Evolutionary conservation across 495 filamentous ascomycete genomes (phyloP).

Genomic region (Aspergillus indologenus): DNA sequence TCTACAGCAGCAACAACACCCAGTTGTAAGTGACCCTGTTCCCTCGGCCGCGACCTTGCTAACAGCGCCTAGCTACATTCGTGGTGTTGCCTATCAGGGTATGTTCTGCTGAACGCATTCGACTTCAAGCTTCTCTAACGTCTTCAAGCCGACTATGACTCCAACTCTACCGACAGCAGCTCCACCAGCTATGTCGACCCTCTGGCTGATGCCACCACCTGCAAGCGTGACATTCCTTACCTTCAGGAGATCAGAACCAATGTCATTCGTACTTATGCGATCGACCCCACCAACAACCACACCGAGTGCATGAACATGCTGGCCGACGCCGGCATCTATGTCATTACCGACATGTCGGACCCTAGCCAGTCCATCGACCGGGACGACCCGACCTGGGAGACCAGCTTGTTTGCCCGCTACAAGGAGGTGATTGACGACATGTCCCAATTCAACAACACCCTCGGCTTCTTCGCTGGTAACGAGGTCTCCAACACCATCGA

Average conservation of each 20-base stretch:
- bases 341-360: constrained; percentile 82
- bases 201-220: constrained; percentile 62
- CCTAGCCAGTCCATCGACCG: constrained; percentile 83
- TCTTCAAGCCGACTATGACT: constrained; percentile 42
- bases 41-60: not conserved
- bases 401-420: constrained; percentile 73
- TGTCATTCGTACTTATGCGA: constrained; percentile 86
- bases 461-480: constrained; percentile 97
- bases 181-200: constrained; percentile 57
- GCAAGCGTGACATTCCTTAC: constrained; percentile 75
- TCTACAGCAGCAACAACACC: constrained; percentile 64
- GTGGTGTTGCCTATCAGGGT: constrained; percentile 83
- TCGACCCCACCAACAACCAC: constrained; percentile 76
- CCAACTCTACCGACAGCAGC: constrained; percentile 24
- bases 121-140: constrained; percentile 15
- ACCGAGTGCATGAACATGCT: constrained; percentile 75
- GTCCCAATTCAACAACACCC: constrained; percentile 73
- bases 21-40: constrained; percentile 61
- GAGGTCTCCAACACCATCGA: constrained; percentile 83
- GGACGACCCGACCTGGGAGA: constrained; percentile 70
- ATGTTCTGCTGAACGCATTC: constrained; percentile 18
- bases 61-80: constrained; percentile 55
- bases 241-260: constrained; percentile 75
- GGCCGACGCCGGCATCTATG: constrained; percentile 82
- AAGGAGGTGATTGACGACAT: constrained; percentile 79